Evolutionary conservation across 2,329 filamentous ascomycete genomes (phyloP).

Genomic region (Pseudogymnoascus sp.): DNA sequence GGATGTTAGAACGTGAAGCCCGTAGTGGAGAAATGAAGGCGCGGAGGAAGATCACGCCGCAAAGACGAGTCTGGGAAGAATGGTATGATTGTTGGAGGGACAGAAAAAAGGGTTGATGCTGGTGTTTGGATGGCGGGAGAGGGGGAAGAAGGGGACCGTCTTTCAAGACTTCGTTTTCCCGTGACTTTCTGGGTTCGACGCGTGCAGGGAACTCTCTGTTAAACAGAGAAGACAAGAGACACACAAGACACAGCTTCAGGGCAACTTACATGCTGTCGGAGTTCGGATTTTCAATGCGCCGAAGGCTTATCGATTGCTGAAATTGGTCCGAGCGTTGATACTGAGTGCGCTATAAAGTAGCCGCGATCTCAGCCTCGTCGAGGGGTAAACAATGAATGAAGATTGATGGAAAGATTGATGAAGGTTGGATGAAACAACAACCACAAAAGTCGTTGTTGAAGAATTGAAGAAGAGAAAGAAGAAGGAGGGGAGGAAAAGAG

Average conservation of each 20-base stretch:
- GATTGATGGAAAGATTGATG: neutral
- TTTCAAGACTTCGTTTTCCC: neutral
- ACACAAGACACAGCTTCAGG: neutral
- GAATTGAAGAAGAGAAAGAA: neutral
- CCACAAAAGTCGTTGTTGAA: neutral
- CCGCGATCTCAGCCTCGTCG: neutral
- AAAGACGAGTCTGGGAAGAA: neutral
- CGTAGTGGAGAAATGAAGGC: neutral
- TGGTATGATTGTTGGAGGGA: neutral
- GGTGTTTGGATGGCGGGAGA: neutral
- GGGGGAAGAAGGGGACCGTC: neutral
- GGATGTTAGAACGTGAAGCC: neutral
- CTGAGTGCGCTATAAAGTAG: neutral
- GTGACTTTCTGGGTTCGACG: neutral
- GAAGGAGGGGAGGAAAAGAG: neutral
- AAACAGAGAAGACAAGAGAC: neutral
- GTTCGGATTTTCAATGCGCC: neutral
- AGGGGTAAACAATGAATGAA: neutral
- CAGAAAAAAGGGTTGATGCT: neutral
- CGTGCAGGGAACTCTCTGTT: neutral
- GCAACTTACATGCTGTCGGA: neutral
- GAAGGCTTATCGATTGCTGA: neutral
- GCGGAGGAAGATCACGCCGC: neutral
- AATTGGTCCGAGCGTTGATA: neutral
- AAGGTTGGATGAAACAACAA: neutral